Conservation (phyloP, 1,139 yeast species). For the Williopsis jadinii region DNA sequence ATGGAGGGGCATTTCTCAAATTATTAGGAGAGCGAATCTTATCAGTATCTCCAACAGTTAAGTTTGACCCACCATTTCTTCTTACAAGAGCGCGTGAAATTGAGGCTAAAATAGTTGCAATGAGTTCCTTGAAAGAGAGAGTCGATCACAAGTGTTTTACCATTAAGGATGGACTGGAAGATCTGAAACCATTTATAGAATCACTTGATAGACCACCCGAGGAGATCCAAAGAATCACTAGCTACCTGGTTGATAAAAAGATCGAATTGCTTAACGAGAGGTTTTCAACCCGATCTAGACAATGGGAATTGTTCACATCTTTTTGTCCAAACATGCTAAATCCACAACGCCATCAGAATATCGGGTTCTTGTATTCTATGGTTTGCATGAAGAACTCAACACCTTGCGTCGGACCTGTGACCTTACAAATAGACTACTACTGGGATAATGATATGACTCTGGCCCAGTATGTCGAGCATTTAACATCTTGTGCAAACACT, state of each 20-base stretch:
- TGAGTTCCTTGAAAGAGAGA: slow-evolving; percentile 27
- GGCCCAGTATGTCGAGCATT: slow-evolving; percentile 82
- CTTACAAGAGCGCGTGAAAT: slow-evolving; percentile 48
- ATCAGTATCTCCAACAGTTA: slow-evolving; percentile 72
- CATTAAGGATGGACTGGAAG: slow-evolving; percentile 18
- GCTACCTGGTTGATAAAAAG: slow-evolving; percentile 29
- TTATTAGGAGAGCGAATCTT: slow-evolving; percentile 44
- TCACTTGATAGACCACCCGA: slow-evolving; percentile 3
- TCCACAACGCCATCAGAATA: slow-evolving; percentile 70
- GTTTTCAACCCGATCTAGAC: slow-evolving; percentile 36
- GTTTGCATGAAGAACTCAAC: slow-evolving; percentile 82
- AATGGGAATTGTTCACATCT: slow-evolving; percentile 56
- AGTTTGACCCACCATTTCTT: slow-evolving; percentile 59
- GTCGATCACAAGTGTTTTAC: slow-evolving; percentile 9
- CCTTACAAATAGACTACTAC: slow-evolving; percentile 76
- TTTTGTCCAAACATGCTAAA: slow-evolving; percentile 46
- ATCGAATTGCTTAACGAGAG: slow-evolving; percentile 29
- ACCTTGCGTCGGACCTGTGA: slow-evolving; percentile 88
- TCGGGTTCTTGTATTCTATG: slow-evolving; percentile 72
- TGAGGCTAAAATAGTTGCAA: slow-evolving; percentile 36
- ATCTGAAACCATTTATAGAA: slow-evolving; percentile 11
- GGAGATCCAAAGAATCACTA: slow-evolving; percentile 21
- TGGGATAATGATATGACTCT: slow-evolving; percentile 87
- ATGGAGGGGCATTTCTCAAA: slow-evolving; percentile 43
- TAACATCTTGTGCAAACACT: slow-evolving; percentile 59